A percentile compares a stretch with the other conserved stretches of the same genome.
These are phyloP conservation scores for Diaporthe citrichinensis DNA, from an alignment of 2,329 filamentous ascomycete species.

Conservation along the genomic window DNA sequence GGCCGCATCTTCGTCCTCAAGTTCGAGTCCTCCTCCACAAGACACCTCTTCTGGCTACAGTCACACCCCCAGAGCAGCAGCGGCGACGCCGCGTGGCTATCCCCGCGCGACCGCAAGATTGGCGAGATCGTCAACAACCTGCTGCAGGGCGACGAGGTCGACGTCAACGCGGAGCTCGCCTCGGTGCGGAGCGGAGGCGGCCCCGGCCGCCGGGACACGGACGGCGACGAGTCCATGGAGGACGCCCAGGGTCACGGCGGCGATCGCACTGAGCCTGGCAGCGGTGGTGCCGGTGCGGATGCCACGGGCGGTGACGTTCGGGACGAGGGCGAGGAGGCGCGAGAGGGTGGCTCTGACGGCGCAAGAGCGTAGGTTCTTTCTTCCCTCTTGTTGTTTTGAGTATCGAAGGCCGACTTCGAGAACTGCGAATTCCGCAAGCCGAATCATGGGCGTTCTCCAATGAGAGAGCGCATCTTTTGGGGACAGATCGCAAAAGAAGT, in stretches of 20 bases:
- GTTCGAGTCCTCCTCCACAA: conserved; percentile 91
- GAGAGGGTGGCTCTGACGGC: conserved; percentile 95
- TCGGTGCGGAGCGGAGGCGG: conserved; percentile 68
- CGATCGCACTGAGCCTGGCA: conserved; percentile 71
- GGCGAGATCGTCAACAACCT: conserved; percentile 88
- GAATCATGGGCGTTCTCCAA: not conserved
- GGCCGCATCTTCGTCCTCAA: conserved; percentile 95
- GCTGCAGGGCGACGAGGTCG: conserved; percentile 89
- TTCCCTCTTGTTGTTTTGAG: conserved; percentile 43
- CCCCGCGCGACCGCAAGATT: conserved; percentile 86
- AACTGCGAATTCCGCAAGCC: not conserved
- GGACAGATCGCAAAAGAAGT: not conserved
- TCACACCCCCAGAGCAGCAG: conserved; percentile 83
- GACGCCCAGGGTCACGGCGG: conserved; percentile 78
- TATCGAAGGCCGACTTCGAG: not conserved
- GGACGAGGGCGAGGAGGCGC: conserved; percentile 87
- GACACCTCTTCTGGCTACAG: conserved; percentile 97
- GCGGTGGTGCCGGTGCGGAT: conserved; percentile 86
- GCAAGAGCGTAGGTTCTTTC: conserved; percentile 96
- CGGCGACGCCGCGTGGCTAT: conserved; percentile 83
- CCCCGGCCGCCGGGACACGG: conserved; percentile 57
- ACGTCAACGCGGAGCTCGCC: conserved; percentile 81
- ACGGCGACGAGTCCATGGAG: conserved; percentile 84
- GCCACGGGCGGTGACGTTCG: conserved; percentile 93
- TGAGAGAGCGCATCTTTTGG: not conserved